Evolutionary conservation across 2,329 filamentous ascomycete species (phyloP), one percentile per base, ranked within the genome.

Genomic region (Colletotrichum sidae): DNA sequence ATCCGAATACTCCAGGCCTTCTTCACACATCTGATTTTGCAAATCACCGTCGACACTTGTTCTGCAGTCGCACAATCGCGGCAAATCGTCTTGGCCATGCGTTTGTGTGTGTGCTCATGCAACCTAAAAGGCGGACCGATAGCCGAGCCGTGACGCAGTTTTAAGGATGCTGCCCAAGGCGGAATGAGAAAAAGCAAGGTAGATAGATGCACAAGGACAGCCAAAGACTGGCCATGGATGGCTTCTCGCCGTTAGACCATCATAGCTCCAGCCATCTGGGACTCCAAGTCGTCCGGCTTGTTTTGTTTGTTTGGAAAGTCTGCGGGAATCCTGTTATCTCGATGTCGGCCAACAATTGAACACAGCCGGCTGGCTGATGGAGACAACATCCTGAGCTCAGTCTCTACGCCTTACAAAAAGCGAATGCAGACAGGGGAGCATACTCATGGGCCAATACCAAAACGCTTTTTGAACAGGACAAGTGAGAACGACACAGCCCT

Each of bases 121-220:
- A 62, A 66, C 63, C 42, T 66, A 62, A 63, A 62, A 25, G 47
- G 25, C 52, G 35, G 58, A 56, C 57, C 38, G 57, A 33, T 62
- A 33, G 52, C 58, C 47, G 44, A 50, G 52, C 58, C 52, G 58
- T 63, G 15, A 39, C 37, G 49, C 44, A 64, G 17, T 38, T 37
- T 15, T n/a, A 46, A 34, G 44, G 37, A 6, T 12, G 33, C 13
- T 13, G 15, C 25, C 55, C 35, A 34, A 37, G 45, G 55, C 39
- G 38, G 52, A 15, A 15, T 15, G 15, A 37, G 59, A 55, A 54
- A 63, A 66, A 63, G 58, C 47, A 66, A 66, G 44, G 38, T 44
- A 42, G n/a, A n/a, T n/a, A 63, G 41, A 46, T 47, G 42, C 41
- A 35, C 15, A 41, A 13, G 25, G 25, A 25, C 25, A 25, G 25